These are phyloP conservation scores for Euphrasia confusa DNA, from an alignment of 257 asterid genomes.

Conservation along the genomic window DNA sequence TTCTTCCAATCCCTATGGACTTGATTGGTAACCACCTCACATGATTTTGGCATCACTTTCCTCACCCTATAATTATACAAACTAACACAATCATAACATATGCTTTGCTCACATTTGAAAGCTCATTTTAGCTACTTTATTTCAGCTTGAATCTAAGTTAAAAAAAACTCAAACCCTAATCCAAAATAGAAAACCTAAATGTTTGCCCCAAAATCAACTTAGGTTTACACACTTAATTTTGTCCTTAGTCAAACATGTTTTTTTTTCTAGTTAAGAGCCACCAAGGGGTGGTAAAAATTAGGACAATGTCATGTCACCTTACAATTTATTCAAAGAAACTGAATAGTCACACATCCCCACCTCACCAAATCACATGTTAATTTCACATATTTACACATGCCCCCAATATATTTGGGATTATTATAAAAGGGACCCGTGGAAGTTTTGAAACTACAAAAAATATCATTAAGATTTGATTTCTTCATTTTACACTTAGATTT, in stretches of 20 bases:
- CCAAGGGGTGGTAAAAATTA: constrained; percentile 34
- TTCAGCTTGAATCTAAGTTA: constrained; percentile 25
- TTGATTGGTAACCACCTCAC: constrained; percentile 60
- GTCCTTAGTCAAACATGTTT: constrained; percentile 24
- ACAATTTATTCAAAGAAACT: constrained; percentile 24
- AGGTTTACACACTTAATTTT: constrained; percentile 29
- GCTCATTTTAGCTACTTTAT: neutral
- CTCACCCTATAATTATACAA: constrained; percentile 19
- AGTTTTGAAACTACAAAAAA: neutral
- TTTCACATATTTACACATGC: constrained; percentile 21
- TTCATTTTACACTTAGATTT: neutral
- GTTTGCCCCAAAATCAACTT: constrained; percentile 32
- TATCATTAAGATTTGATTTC: neutral
- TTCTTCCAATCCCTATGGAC: constrained; percentile 35
- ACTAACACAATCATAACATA: constrained; percentile 9
- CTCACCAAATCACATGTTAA: constrained; percentile 36
- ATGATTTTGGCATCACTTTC: constrained; percentile 44
- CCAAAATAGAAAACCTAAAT: constrained; percentile 32
- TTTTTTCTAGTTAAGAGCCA: constrained; percentile 25
- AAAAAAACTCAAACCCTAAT: constrained; percentile 24
- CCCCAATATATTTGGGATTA: neutral
- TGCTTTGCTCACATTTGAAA: constrained; percentile 9
- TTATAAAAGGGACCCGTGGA: neutral
- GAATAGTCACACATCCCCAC: constrained; percentile 14
- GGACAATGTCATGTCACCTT: constrained; percentile 49